Evolutionary conservation across 192 early-diverging fungal genomes (phyloP).

Genomic region (Lobosporangium transversale): DNA sequence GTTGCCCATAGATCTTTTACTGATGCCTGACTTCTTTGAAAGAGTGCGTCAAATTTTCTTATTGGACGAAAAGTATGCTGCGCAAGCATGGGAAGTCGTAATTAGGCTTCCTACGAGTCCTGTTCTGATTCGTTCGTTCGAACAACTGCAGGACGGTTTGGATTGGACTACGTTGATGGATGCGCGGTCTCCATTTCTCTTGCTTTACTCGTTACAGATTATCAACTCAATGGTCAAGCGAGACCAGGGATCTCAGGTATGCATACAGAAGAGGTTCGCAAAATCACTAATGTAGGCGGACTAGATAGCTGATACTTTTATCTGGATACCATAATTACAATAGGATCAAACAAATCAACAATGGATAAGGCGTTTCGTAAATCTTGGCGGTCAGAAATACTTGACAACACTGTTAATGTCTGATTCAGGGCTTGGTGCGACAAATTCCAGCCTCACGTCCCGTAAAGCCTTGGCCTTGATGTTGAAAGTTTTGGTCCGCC

Average conservation of each 20-base stretch:
- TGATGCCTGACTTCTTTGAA: slow-evolving; percentile 54
- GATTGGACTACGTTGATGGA: slow-evolving; percentile 53
- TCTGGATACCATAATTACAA: no score
- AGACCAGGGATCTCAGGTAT: slow-evolving; percentile 33
- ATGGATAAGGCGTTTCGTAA: slow-evolving; percentile 52
- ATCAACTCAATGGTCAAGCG: slow-evolving; percentile 52
- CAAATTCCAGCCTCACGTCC: slow-evolving; percentile 16
- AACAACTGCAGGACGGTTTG: slow-evolving; percentile 34
- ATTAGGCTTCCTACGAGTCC: slow-evolving; percentile 52
- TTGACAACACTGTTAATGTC: slow-evolving; percentile 47
- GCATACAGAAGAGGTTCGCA: no score
- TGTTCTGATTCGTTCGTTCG: slow-evolving; percentile 28
- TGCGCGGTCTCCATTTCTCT: slow-evolving; percentile 54
- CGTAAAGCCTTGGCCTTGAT: slow-evolving; percentile 38
- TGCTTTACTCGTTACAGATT: slow-evolving; percentile 59
- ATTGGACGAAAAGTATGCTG: slow-evolving; percentile 56
- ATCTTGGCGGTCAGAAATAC: slow-evolving; percentile 52
- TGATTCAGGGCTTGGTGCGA: slow-evolving; percentile 29
- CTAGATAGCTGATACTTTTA: neutral
- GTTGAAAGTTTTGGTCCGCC: slow-evolving; percentile 45
- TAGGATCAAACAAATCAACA: slow-evolving; percentile 25
- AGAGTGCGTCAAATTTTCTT: slow-evolving; percentile 51
- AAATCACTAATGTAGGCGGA: neutral
- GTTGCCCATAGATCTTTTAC: slow-evolving; percentile 51
- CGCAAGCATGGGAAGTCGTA: slow-evolving; percentile 52